A percentile compares a stretch with the other conserved stretches of the same genome.
Conservation (phyloP, 78 protist genomes). For the Dictyostelium intermedium region DNA sequence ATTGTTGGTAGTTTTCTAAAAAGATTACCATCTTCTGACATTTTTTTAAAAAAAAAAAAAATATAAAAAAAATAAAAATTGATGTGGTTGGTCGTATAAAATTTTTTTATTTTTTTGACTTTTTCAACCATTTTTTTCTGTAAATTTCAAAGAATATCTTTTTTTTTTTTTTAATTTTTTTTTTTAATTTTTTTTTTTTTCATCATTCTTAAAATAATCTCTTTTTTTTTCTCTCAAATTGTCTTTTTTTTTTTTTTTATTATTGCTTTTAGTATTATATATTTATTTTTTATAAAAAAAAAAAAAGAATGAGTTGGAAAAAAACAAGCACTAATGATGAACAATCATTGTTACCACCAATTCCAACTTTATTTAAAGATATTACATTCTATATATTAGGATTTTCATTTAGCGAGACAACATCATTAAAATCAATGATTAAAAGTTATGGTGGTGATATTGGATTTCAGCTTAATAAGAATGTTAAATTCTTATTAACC, state of each 20-base stretch:
- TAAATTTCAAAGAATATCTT: too few relatives aligned
- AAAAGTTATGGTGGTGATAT: constrained; percentile 43
- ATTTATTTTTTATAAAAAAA: neutral
- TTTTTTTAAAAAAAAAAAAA: too few relatives aligned
- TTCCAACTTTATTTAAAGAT: constrained; percentile 8
- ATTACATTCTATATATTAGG: constrained; percentile 12
- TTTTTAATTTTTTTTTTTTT: too few relatives aligned
- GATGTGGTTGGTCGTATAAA: too few relatives aligned
- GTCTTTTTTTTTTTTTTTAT: neutral
- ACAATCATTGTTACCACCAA: neutral
- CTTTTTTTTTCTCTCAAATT: too few relatives aligned
- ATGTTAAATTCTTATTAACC: constrained; percentile 22
- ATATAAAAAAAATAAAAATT: too few relatives aligned
- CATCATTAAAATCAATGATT: neutral
- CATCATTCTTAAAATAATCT: too few relatives aligned
- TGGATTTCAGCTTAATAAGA: constrained; percentile 11
- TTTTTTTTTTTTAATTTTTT: too few relatives aligned
- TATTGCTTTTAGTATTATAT: neutral
- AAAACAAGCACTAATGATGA: neutral
- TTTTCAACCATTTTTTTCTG: too few relatives aligned
- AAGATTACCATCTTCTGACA: too few relatives aligned
- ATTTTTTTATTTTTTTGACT: too few relatives aligned
- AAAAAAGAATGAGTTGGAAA: neutral
- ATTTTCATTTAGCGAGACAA: neutral
- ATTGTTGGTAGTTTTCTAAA: too few relatives aligned